A percentile compares a stretch with the other conserved stretches of the same genome.
These are phyloP conservation scores for Neurospora africana DNA, from an alignment of 495 filamentous ascomycete species.

Conservation along the genomic window DNA sequence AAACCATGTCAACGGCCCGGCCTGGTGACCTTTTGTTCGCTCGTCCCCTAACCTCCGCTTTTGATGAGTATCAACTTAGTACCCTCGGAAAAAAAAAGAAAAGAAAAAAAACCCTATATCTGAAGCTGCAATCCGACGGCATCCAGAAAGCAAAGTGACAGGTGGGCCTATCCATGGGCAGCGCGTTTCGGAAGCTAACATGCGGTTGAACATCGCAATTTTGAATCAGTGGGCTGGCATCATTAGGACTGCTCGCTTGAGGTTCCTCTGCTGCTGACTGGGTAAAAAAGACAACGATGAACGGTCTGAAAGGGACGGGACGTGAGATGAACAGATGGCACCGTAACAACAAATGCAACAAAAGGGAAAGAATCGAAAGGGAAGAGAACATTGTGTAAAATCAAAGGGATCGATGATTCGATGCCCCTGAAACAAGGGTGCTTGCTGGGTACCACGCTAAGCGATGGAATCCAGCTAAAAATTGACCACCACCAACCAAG, in stretches of 20 bases:
- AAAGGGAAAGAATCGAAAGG: not conserved
- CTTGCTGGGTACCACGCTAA: not conserved
- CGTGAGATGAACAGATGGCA: not conserved
- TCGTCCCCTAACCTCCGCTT: not conserved
- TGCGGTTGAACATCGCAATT: not conserved
- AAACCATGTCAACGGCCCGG: not conserved
- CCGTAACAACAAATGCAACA: not conserved
- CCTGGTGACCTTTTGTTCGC: not conserved
- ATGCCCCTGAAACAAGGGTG: constrained; percentile 1
- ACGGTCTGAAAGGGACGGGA: not conserved
- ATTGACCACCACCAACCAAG: not conserved
- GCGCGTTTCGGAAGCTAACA: not conserved
- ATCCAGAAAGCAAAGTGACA: not conserved
- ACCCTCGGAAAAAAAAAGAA: not conserved
- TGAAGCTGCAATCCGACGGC: not conserved
- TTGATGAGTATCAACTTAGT: not conserved
- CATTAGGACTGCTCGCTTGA: not conserved
- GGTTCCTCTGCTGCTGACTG: not conserved
- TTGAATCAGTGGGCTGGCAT: not conserved
- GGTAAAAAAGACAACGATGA: not conserved
- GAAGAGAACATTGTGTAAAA: not conserved
- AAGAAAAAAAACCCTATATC: not conserved
- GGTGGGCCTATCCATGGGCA: not conserved
- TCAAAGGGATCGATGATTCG: not conserved
- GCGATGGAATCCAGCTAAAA: not conserved